Percentiles rank a stretch among this genome's conserved stretches.
These are phyloP conservation scores for Scheffersomyces cryptocercus DNA, from an alignment of 1,139 yeast genomes.

Conservation along the genomic window DNA sequence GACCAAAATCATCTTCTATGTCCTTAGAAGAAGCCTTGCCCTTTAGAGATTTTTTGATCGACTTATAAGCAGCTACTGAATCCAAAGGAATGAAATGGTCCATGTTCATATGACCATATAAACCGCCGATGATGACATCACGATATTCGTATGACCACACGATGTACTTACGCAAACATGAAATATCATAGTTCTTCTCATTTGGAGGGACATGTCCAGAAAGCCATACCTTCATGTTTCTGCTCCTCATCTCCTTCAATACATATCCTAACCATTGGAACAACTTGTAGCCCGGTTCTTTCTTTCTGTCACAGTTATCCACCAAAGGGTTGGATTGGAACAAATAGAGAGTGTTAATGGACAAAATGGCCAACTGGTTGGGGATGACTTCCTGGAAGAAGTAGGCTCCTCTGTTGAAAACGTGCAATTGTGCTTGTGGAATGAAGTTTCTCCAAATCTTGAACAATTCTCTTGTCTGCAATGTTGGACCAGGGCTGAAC, in stretches of 20 bases:
- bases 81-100: conserved; percentile 84
- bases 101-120: conserved; percentile 86
- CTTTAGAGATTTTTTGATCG: conserved; percentile 26
- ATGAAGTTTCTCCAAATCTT: conserved; percentile 71
- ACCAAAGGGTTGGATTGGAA: conserved; percentile 79
- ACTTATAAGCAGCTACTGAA: conserved; percentile 64
- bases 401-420: conserved; percentile 74
- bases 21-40: conserved; percentile 2
- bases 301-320: conserved; percentile 70
- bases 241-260: conserved; percentile 67
- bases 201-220: conserved; percentile 89
- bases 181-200: conserved; percentile 69
- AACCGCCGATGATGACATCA: conserved; percentile 78
- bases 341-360: conserved; percentile 75
- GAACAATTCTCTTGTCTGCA: conserved; percentile 76
- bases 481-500: conserved; percentile 81
- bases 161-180: conserved; percentile 72
- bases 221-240: conserved; percentile 83
- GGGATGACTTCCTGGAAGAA: conserved; percentile 78
- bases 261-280: conserved; percentile 79
- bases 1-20: conserved; percentile 7
- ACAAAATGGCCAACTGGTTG: conserved; percentile 69
- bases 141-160: conserved; percentile 81
- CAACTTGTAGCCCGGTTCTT: conserved; percentile 77
- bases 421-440: conserved; percentile 77